Evolutionary conservation across 2,329 filamentous ascomycete species (phyloP).

Genomic region (Phyllosticta citrichinensis): DNA sequence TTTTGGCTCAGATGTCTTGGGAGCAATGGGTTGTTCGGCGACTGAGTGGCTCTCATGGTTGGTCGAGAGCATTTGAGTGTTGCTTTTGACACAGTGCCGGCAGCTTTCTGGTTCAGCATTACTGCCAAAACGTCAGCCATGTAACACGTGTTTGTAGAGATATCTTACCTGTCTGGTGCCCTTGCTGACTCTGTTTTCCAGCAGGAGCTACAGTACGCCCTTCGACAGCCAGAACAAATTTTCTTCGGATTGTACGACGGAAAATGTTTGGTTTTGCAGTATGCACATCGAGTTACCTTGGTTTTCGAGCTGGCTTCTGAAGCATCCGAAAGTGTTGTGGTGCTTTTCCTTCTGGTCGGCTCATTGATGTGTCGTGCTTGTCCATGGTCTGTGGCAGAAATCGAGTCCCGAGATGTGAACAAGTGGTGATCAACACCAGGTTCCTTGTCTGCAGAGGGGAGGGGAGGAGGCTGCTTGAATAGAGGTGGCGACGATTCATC

Average conservation of each 20-base stretch:
- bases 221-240: not conserved
- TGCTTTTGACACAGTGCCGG: not conserved
- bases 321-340: not conserved
- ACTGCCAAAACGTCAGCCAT: not conserved
- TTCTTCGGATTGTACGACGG: not conserved
- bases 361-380: not conserved
- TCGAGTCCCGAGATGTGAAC: too few relatives aligned
- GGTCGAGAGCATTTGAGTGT: not conserved
- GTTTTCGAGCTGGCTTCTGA: not conserved
- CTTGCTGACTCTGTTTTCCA: not conserved
- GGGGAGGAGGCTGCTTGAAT: too few relatives aligned
- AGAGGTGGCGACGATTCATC: too few relatives aligned
- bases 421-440: too few relatives aligned
- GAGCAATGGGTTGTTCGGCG: not conserved
- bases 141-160: not conserved
- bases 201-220: not conserved
- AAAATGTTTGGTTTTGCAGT: conserved; percentile 4
- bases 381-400: too few relatives aligned
- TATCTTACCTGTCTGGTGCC: not conserved
- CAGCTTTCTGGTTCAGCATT: not conserved
- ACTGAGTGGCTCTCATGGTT: not conserved
- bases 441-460: too few relatives aligned
- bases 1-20: too few relatives aligned
- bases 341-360: not conserved
- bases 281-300: not conserved